Percentiles rank a stretch among this genome's conserved stretches.
Evolutionary conservation across 768 basidiomycete species (phyloP).

Genomic region (Rhodotorula graminis): DNA sequence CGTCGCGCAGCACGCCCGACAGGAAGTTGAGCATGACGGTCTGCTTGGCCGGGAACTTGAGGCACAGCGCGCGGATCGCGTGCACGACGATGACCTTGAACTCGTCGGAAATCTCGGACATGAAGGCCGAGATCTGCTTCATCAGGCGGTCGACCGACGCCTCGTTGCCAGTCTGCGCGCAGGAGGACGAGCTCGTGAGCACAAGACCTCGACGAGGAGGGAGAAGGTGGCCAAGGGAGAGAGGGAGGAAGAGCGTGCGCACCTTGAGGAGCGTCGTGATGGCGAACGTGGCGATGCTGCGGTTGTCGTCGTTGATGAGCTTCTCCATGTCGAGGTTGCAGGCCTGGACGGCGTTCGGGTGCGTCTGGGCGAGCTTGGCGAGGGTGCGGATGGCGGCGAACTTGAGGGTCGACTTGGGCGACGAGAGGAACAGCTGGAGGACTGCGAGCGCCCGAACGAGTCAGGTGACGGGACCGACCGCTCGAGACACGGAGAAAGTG

Average conservation of each 20-base stretch:
- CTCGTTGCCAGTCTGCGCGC: constrained; percentile 79
- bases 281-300: constrained; percentile 95
- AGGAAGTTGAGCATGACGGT: constrained; percentile 95
- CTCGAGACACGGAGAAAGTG: constrained; percentile 7
- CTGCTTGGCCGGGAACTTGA: constrained; percentile 98
- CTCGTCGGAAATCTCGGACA: constrained; percentile 98
- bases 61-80: constrained; percentile 92
- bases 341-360: constrained; percentile 77
- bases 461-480: neutral
- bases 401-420: constrained; percentile 88
- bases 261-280: constrained; percentile 90
- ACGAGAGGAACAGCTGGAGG: constrained; percentile 89
- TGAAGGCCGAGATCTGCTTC: constrained; percentile 98
- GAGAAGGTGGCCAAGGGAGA: too few relatives aligned
- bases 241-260: constrained; percentile 36
- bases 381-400: constrained; percentile 96
- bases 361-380: constrained; percentile 75
- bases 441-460: constrained; percentile 52
- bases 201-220: too few relatives aligned
- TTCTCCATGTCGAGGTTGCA: constrained; percentile 97
- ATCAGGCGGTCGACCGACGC: constrained; percentile 97
- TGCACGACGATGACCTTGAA: constrained; percentile 99
- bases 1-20: constrained; percentile 91
- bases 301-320: constrained; percentile 89
- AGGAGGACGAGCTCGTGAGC: constrained; percentile 48